Evolutionary conservation across 179 eudicot species (phyloP), one percentile per base, ranked within the genome.

Genomic region (Sideroxylon spinosum): DNA sequence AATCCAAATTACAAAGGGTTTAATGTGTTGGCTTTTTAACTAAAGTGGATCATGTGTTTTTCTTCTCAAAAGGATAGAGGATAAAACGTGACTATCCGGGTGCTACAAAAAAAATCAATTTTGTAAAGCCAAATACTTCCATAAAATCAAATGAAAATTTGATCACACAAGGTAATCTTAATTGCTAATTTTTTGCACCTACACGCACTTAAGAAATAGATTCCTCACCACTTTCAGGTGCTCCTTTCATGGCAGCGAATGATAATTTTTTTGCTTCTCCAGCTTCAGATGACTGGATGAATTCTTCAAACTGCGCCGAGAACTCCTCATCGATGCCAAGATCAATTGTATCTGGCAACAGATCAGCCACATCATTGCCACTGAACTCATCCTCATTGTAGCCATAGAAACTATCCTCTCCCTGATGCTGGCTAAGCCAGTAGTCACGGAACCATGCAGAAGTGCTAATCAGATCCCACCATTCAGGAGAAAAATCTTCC

Each of bases 401-500:
- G 20, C 77, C 87, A 64, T 81, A 87, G 57, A 84, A 77, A 44
- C 80, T 59, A 82, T 87, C 89, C 25, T 89, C 87, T 69, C 87
- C 92, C 83, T 90, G 97, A 68, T 83, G 88, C 82, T 95, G 97
- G 83, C 89, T 86, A 32, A 95, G 86, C 99, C 99, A 95, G 82
- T 95, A 93, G 81, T 93, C 95, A 37, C 89, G 90, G 85, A 91
- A 95, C 99, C 97, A 95, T 63, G 87, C 79, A 16, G 95, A 87
- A 25, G 93, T 88, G 67, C 86, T 87, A 73, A 95, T 88, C 81
- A 93, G 85, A 14, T 93, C 84, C 87, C 92, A 93, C 98, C 99
- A 95, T 79, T 93, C 97, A 0, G 93, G 92, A 0, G 98, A 93
- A 81, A 90, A 95, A 79, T 95, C 98, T 84, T 90, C 98, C 70